Evolutionary conservation across 495 filamentous ascomycete genomes (phyloP), one percentile per base, ranked within the genome.

Genomic region (Xylaria curta): DNA sequence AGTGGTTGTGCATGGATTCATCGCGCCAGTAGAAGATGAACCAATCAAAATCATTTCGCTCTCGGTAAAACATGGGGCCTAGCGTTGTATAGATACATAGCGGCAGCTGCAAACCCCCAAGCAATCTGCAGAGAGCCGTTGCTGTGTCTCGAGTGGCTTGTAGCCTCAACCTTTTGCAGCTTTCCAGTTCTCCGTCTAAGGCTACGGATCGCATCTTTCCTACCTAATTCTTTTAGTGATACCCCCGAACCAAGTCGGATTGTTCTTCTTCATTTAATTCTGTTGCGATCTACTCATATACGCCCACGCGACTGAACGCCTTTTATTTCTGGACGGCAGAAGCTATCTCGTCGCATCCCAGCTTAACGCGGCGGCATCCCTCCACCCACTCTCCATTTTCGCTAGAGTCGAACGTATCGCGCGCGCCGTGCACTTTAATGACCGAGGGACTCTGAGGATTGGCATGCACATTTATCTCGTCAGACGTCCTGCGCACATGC

Each of bases 81-180:
- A 79, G 77, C 77, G 54, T 78, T 78, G 76, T 78, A 78, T 13
- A 58, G 75, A 64, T 78, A 76, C 74, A 66, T 68, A 74, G 44
- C 58, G 77, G 66, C 74, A 68, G 68, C 26, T 19, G 74, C 72
- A 71, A 47, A 3, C 72, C 75, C 77, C 77, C 76, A 74, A 63
- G 36, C 44, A 61, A 66, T 36, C 65, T 70, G 56, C 58, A 72
- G 60, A 66, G 61, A 70, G 63, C 73, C 71, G 70, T 60, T 72
- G 61, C 3, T n/a, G 67, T 36, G 56, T 42, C 40, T 60, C 33
- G 36, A 46, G 13, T 24, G 36, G 59, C 8, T 65, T 46, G 21
- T n/a, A 75, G 68, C 46, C 60, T 24, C 38, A 62, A 42, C 59
- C 24, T 64, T 64, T 62, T 67, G 65, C 46, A 15, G 15, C 26